Base-by-base conservation (phyloP, 768 basidiomycete species). In the Dendrothele bispora region DNA sequence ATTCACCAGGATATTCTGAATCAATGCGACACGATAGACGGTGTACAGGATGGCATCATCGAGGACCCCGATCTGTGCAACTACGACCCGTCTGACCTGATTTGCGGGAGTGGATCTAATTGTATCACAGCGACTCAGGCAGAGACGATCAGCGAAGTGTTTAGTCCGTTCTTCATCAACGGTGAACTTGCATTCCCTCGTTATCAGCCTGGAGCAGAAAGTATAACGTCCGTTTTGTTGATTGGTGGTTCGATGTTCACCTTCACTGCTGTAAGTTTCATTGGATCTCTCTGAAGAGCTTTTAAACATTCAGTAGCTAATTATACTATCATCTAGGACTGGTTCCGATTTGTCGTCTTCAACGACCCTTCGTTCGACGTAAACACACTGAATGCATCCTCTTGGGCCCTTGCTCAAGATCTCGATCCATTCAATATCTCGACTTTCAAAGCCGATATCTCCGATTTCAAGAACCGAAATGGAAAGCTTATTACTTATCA, bases 401-500 rank as follows among this genome's bases (percentile, higher is more conserved):
- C 24, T 17, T 34, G 42, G 15, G 39, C 18, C 6, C 28, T 39
- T 32, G n/a, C 22, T 35, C 34, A 46, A 22, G 24, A 18, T 15
- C 35, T 52, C 25, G 41, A 52, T 34, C 46, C 50, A 12, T 45
- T 45, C 15, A 46, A 41, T 10, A 45, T 46, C 21, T 34, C 41
- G 15, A 56, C 53, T 30, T 57, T 39, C 43, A 46, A 54, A 35
- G 55, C 50, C 15, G 41, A 56, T 32, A 34, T 59, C 6, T 38
- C 44, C n/a, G 36, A 46, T 28, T 59, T 55, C 55, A 37, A 42
- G 25, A 30, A 30, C 5, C 49, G 52, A 6, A 58, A 58, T 11
- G 59, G 61, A 7, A 60, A 60, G 47, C 29, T 62, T 21, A 30
- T 62, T n/a, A 54, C 54, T 17, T 59, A 53, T 44, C 58, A 55